Evolutionary conservation across 1,284 basidiomycete species (phyloP).

Genomic region (Uromyces viciae-fabae): DNA sequence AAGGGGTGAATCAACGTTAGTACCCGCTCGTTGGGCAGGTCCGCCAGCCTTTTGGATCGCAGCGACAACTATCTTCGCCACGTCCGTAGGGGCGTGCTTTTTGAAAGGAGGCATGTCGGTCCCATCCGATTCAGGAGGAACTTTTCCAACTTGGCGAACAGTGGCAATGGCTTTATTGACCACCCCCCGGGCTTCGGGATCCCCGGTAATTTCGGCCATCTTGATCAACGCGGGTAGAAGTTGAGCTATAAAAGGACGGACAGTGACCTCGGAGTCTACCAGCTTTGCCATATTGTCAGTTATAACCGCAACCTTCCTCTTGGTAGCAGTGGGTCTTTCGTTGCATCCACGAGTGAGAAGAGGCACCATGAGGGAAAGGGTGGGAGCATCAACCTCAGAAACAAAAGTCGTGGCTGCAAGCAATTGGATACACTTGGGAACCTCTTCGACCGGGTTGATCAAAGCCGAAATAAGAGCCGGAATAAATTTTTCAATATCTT

Average conservation of each 20-base stretch:
- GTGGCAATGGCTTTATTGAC: conserved; percentile 83
- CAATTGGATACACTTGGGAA: conserved; percentile 88
- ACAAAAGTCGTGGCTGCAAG: conserved; percentile 99
- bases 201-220: conserved; percentile 83
- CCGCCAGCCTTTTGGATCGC: conserved; percentile 78
- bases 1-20: conserved; percentile 57
- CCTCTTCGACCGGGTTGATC: conserved; percentile 99
- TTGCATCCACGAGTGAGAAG: conserved; percentile 90
- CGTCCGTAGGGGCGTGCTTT: conserved; percentile 66
- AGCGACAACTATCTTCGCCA: conserved; percentile 65
- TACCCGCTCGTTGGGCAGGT: conserved; percentile 56
- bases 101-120: conserved; percentile 81
- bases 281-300: conserved; percentile 98
- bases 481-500: conserved; percentile 95
- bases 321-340: conserved; percentile 90
- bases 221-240: conserved; percentile 91
- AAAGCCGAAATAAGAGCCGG: conserved; percentile 94
- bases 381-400: conserved; percentile 98
- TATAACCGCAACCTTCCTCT: conserved; percentile 95
- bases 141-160: conserved; percentile 85
- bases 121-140: conserved; percentile 72
- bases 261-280: conserved; percentile 88
- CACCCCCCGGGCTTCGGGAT: conserved; percentile 89
- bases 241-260: conserved; percentile 93
- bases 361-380: conserved; percentile 97